These are phyloP conservation scores for Gossypium longicalyx DNA, from an alignment of 345 rosid genomes.

Conservation along the genomic window DNA sequence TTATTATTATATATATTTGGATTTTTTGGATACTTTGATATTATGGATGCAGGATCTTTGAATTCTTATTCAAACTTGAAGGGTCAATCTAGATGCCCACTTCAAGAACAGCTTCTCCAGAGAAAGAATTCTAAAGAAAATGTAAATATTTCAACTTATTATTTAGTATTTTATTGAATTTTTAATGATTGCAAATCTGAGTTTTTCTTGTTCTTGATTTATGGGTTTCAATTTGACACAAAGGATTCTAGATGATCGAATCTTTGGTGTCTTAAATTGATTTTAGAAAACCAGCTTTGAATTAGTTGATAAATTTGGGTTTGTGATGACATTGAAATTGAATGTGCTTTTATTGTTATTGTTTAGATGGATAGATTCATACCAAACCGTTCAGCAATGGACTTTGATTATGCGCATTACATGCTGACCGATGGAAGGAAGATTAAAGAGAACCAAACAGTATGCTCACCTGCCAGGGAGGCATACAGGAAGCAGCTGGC, in stretches of 20 bases:
- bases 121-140: slow-evolving; percentile 3
- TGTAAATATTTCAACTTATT: neutral
- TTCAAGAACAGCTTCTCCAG: neutral
- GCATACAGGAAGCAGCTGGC: slow-evolving; percentile 60
- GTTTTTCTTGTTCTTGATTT: neutral
- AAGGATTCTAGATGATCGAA: too few species aligned
- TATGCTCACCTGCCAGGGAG: slow-evolving; percentile 53
- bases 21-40: neutral
- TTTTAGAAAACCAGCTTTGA: too few species aligned
- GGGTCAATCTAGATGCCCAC: slow-evolving; percentile 12
- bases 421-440: slow-evolving; percentile 52
- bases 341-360: neutral
- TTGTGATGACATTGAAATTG: neutral
- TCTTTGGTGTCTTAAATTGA: too few species aligned
- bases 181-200: neutral
- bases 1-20: neutral
- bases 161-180: neutral
- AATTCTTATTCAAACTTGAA: slow-evolving; percentile 3
- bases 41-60: slow-evolving; percentile 12
- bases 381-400: slow-evolving; percentile 73
- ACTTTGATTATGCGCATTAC: slow-evolving; percentile 58
- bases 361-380: slow-evolving; percentile 69
- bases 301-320: neutral
- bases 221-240: too few species aligned
- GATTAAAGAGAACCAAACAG: slow-evolving; percentile 36